phyloP scores from a whole-genome alignment of 768 basidiomycete species.

The Amanita pallidorosea region DNA sequence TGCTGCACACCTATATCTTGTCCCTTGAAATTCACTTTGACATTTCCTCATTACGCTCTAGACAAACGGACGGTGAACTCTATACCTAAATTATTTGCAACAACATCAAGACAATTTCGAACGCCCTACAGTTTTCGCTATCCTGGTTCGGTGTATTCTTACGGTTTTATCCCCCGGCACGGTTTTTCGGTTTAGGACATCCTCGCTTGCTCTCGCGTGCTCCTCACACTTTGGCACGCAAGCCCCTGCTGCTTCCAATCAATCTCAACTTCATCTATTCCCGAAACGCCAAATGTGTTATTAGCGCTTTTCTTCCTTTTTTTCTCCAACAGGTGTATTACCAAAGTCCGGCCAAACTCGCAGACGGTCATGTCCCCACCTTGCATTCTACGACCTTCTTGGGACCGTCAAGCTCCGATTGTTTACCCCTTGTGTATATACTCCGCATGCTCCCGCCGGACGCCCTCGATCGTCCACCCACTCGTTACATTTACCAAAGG shows the following conservation, averaged over 20 bases:
- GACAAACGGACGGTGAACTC: neutral
- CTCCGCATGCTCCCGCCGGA: slow-evolving; percentile 4
- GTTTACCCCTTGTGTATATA: slow-evolving; percentile 4
- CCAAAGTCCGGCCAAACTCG: slow-evolving; percentile 4
- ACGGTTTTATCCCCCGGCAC: slow-evolving; percentile 4
- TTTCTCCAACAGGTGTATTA: neutral
- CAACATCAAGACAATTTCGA: neutral
- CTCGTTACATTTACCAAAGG: slow-evolving; percentile 7
- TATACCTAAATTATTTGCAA: neutral
- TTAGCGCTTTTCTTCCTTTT: slow-evolving; percentile 1
- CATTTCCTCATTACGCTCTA: neutral
- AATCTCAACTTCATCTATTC: slow-evolving; percentile 8
- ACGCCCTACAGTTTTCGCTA: slow-evolving; percentile 1
- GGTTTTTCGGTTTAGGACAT: slow-evolving; percentile 6
- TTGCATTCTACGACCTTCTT: neutral
- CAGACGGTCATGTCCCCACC: slow-evolving; percentile 4
- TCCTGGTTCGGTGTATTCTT: slow-evolving; percentile 5
- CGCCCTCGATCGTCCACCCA: neutral
- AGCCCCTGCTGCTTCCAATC: neutral
- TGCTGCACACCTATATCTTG: slow-evolving; percentile 1
- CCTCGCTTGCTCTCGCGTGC: neutral
- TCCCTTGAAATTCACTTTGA: neutral
- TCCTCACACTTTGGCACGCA: neutral
- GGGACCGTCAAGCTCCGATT: slow-evolving; percentile 3
- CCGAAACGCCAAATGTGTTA: slow-evolving; percentile 6